These are phyloP conservation scores for Moesziomyces sp. DNA, from an alignment of 1,284 basidiomycete genomes.

Conservation along the genomic window DNA sequence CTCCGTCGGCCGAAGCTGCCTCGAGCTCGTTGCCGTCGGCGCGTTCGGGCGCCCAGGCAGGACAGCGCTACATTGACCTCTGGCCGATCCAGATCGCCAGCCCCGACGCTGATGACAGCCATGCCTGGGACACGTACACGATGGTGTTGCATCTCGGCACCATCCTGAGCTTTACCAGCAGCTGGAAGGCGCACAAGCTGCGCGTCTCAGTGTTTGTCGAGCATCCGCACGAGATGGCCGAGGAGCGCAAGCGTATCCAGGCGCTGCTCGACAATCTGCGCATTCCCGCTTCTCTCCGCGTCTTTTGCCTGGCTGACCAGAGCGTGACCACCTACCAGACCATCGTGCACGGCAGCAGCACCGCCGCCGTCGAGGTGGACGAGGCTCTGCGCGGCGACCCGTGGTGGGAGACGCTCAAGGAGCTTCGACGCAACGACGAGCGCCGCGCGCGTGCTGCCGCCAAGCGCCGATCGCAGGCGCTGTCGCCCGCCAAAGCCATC, in stretches of 20 bases:
- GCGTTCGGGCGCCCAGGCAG: conserved; percentile 16
- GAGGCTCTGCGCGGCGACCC: conserved; percentile 59
- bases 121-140: conserved; percentile 67
- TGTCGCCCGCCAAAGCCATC: conserved; percentile 38
- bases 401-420: conserved; percentile 65
- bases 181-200: conserved; percentile 64
- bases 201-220: conserved; percentile 67
- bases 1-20: conserved; percentile 36
- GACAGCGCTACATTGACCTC: conserved; percentile 62
- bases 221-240: conserved; percentile 56
- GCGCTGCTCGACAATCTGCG: conserved; percentile 65
- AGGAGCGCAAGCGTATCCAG: conserved; percentile 60
- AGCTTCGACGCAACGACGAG: conserved; percentile 59
- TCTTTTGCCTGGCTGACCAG: conserved; percentile 60
- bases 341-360: conserved; percentile 58
- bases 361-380: conserved; percentile 44
- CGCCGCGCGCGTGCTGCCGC: conserved; percentile 46
- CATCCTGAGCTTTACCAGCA: conserved; percentile 64
- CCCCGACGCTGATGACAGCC: conserved; percentile 51
- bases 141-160: conserved; percentile 67
- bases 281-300: conserved; percentile 63
- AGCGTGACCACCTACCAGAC: conserved; percentile 60
- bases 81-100: conserved; percentile 67
- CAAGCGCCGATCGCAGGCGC: conserved; percentile 45
- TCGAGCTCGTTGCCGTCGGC: conserved; percentile 5